These are phyloP conservation scores for Phytophthora sp. DNA, from an alignment of 352 stramenopile genomes.

Conservation along the genomic window DNA sequence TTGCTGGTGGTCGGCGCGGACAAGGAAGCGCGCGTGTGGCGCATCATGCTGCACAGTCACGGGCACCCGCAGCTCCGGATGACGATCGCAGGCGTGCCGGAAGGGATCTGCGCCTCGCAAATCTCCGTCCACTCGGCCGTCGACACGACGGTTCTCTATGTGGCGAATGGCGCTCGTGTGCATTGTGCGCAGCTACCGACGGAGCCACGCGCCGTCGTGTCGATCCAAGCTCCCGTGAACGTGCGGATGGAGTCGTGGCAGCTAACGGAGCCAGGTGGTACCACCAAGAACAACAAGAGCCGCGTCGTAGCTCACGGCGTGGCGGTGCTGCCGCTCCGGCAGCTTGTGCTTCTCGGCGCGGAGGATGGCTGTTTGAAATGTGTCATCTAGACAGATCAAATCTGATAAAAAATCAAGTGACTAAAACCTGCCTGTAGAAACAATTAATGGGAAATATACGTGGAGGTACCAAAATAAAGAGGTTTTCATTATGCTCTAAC, in stretches of 20 bases:
- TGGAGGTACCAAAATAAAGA: slow-evolving; percentile 31
- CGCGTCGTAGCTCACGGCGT: slow-evolving; percentile 50
- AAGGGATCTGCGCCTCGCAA: slow-evolving; percentile 52
- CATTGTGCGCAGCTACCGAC: slow-evolving; percentile 46
- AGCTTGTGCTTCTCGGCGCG: slow-evolving; percentile 62
- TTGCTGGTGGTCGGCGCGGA: slow-evolving; percentile 69
- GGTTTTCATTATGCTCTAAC: slow-evolving; percentile 30
- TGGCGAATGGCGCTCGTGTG: slow-evolving; percentile 48
- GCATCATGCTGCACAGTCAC: slow-evolving; percentile 43
- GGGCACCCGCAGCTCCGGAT: slow-evolving; percentile 46
- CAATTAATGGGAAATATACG: too few species aligned
- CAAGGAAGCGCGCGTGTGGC: slow-evolving; percentile 73
- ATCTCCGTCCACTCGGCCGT: slow-evolving; percentile 56
- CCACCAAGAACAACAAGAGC: slow-evolving; percentile 52
- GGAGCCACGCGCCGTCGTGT: slow-evolving; percentile 37
- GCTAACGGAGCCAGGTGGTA: slow-evolving; percentile 44
- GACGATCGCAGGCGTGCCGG: slow-evolving; percentile 61
- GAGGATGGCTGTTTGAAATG: slow-evolving; percentile 74
- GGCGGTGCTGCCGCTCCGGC: slow-evolving; percentile 59
- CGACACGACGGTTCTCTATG: slow-evolving; percentile 54
- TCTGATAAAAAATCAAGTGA: slow-evolving; percentile 12
- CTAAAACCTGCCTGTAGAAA: too few species aligned
- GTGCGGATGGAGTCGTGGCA: slow-evolving; percentile 59
- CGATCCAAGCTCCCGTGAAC: slow-evolving; percentile 9
- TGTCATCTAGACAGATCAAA: slow-evolving; percentile 29